Evolutionary conservation across 2,329 filamentous ascomycete species (phyloP), one percentile per base, ranked within the genome.

Genomic region (Apiospora malaysiana): DNA sequence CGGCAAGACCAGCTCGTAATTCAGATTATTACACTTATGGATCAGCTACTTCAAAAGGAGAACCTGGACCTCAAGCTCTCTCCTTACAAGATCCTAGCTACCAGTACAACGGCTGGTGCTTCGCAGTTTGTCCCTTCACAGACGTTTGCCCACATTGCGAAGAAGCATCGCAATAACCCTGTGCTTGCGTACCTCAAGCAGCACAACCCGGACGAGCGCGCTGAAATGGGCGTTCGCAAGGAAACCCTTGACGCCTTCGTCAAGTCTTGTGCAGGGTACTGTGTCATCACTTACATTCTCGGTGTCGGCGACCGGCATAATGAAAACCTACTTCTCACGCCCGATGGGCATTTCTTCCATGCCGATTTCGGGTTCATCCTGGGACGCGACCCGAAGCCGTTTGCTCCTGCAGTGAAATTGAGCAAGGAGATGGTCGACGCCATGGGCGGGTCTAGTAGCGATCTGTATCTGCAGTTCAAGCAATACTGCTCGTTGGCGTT

Each of bases 351-450:
- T 81, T 99, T 99, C 85, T 98, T 99, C 87, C 96, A 99, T 80
- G 95, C 95, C 42, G 96, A 99, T 81, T 99, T 99, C 77, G 96
- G 97, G 56, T 99, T 97, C 82, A 99, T 99, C 73, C 91, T 99
- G 1, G 96, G 96, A 23, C 93, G 96, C 51, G 96, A 99, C 76
- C 96, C 96, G 0, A 99, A 99, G 79, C 96, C 96, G 0, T 98
- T 99, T 79, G 95, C 96, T 0, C 96, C 96, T 0, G 91, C 95
- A 69, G 97, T 99, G 92, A 99, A 99, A 81, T 89, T 99, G 10
- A 95, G 93, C 78, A 95, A 95, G 76, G 95, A 99, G 79, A 99
- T 99, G 96, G 94, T 98, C 4, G 96, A 99, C 78, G 96, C 95
- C 73, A 98, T 99, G 94, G 97, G 97, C 51, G 96, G 96, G 16